phyloP scores from a whole-genome alignment of 495 filamentous ascomycete genomes.

The Thermochaetoides thermophila region DNA sequence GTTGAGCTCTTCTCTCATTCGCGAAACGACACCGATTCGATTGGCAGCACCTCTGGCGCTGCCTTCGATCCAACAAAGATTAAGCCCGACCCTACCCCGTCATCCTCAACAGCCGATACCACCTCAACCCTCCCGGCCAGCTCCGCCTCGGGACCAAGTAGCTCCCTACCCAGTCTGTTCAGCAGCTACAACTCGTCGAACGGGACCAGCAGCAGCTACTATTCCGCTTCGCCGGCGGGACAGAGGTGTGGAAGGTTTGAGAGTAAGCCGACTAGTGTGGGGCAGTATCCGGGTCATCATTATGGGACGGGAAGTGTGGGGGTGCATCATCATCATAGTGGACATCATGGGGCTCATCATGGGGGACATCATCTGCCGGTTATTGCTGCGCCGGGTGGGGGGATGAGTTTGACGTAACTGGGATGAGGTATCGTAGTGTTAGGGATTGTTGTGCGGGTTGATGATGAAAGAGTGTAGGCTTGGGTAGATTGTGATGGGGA shows the following conservation, averaged over 20 bases:
- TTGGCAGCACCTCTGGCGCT: too few species aligned
- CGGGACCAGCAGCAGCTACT: slow-evolving; percentile 18
- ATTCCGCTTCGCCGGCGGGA: too few species aligned
- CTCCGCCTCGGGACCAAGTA: not conserved
- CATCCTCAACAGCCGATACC: not conserved
- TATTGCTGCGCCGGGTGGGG: too few species aligned
- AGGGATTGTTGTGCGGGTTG: not conserved
- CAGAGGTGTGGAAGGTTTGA: slow-evolving; percentile 29
- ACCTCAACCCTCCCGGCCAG: not conserved
- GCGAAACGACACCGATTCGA: too few species aligned
- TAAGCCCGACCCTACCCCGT: too few species aligned
- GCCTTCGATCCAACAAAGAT: too few species aligned
- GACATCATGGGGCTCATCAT: slow-evolving; percentile 7
- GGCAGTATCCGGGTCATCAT: slow-evolving; percentile 31
- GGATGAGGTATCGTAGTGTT: too few species aligned
- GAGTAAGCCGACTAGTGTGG: slow-evolving; percentile 27
- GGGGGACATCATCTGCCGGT: slow-evolving; percentile 6
- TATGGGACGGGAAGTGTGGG: slow-evolving; percentile 9
- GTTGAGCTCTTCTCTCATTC: too few species aligned
- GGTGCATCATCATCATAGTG: not conserved
- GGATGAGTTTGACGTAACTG: too few species aligned
- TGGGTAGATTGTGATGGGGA: not conserved
- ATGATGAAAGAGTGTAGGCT: not conserved
- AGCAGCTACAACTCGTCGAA: slow-evolving; percentile 18
- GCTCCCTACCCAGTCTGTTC: not conserved